Conservation (phyloP, 768 basidiomycete genomes). For the Psilocybe cyanescens region DNA sequence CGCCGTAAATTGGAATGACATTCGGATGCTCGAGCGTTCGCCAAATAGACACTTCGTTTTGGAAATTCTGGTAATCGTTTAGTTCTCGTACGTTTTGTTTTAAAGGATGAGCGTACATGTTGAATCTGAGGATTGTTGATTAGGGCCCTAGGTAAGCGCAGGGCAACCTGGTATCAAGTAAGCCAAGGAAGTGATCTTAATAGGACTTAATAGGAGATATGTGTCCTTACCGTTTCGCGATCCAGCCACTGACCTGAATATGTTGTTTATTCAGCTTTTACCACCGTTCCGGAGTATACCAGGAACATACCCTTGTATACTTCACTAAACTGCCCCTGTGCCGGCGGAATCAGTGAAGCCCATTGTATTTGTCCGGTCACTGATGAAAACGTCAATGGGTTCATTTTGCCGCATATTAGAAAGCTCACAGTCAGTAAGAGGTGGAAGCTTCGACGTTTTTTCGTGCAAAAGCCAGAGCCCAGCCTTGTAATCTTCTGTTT, state of each 20-base stretch:
- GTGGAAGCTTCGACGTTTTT: constrained; percentile 42
- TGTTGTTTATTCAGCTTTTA: not conserved
- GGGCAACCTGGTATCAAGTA: constrained; percentile 35
- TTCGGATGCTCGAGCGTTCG: constrained; percentile 43
- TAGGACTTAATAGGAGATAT: not conserved
- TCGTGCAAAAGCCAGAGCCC: constrained; percentile 43
- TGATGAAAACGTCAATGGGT: constrained; percentile 14
- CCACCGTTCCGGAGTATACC: not conserved
- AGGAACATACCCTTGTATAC: constrained; percentile 38
- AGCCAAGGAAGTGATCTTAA: too few species aligned
- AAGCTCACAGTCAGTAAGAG: constrained; percentile 43
- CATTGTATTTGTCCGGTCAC: constrained; percentile 48
- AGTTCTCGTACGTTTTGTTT: not conserved
- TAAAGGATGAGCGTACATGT: constrained; percentile 25
- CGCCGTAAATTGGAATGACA: constrained; percentile 41
- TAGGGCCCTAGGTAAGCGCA: constrained; percentile 33
- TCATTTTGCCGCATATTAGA: not conserved
- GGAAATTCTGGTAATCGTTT: constrained; percentile 36
- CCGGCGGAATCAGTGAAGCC: constrained; percentile 28
- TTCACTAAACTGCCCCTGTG: constrained; percentile 40
- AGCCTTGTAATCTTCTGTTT: constrained; percentile 35
- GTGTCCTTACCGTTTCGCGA: constrained; percentile 31
- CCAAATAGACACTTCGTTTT: constrained; percentile 46
- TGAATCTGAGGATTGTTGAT: constrained; percentile 35
- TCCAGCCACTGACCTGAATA: constrained; percentile 44